These are phyloP conservation scores for Aegilops bicornis DNA, from an alignment of 176 grass and related monocot genomes.

Conservation along the genomic window DNA sequence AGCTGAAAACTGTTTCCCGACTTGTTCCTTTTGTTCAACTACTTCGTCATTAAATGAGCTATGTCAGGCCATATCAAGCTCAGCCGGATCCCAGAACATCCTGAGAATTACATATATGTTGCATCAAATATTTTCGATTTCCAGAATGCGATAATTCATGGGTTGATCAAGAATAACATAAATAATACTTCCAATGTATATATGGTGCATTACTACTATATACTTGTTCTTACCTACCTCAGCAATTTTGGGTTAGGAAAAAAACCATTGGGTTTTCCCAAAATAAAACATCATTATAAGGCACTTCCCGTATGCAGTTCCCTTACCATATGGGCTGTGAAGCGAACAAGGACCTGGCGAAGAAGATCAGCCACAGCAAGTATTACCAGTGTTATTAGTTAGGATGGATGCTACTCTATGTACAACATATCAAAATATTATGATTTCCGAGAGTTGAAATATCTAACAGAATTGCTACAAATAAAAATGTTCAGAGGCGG, in stretches of 20 bases:
- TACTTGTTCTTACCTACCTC: too few species aligned
- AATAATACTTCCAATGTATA: not conserved
- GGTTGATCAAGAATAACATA: not conserved
- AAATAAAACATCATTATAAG: conserved; percentile 30
- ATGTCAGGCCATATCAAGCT: conserved; percentile 37
- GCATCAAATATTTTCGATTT: not conserved
- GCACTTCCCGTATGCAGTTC: conserved; percentile 51
- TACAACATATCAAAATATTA: too few species aligned
- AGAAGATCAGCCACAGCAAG: not conserved
- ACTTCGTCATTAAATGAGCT: conserved; percentile 49
- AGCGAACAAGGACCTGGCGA: conserved; percentile 47
- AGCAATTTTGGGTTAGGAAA: not conserved
- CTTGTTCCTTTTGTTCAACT: conserved; percentile 23
- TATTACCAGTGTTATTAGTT: too few species aligned
- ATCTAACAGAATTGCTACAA: too few species aligned
- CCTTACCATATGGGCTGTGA: conserved; percentile 33
- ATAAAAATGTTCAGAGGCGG: too few species aligned
- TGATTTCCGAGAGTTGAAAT: too few species aligned
- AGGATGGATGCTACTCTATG: too few species aligned
- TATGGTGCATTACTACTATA: not conserved
- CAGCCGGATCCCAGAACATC: conserved; percentile 48
- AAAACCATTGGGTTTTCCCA: not conserved
- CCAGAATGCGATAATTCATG: not conserved
- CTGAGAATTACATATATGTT: conserved; percentile 6
- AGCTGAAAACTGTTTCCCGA: conserved; percentile 37